These are phyloP conservation scores for Ganoderma leucocontextum DNA, from an alignment of 1,284 basidiomycete species.

Conservation along the genomic window DNA sequence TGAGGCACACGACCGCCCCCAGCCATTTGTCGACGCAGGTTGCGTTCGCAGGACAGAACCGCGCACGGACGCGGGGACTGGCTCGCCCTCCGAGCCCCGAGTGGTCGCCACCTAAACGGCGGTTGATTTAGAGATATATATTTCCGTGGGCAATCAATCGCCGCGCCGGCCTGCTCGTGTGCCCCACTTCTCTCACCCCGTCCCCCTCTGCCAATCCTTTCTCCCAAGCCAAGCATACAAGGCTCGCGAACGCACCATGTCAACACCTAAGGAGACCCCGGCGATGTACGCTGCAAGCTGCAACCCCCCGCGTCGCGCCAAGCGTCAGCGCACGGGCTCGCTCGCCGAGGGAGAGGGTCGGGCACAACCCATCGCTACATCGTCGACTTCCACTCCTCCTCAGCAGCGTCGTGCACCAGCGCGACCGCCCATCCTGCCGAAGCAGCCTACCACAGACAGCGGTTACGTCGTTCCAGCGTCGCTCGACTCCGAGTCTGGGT, in stretches of 20 bases:
- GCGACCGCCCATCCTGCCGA: constrained; percentile 39
- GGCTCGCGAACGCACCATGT: constrained; percentile 27
- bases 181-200: constrained; percentile 24
- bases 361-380: constrained; percentile 20
- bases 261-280: constrained; percentile 28
- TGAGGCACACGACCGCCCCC: constrained; percentile 35
- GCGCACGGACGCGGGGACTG: constrained; percentile 25
- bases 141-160: constrained; percentile 12
- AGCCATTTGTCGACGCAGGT: constrained; percentile 26
- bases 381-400: constrained; percentile 22
- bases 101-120: constrained; percentile 9
- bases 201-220: neutral
- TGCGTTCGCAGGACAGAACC: constrained; percentile 22
- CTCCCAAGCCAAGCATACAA: neutral
- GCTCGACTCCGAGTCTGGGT: constrained; percentile 33
- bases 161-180: constrained; percentile 32
- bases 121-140: constrained; percentile 8
- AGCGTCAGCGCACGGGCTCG: constrained; percentile 48
- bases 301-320: constrained; percentile 67
- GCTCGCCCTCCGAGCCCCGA: constrained; percentile 9
- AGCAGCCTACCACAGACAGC: constrained; percentile 35
- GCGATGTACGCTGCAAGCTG: constrained; percentile 55
- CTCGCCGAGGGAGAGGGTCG: constrained; percentile 15
- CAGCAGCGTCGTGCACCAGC: constrained; percentile 23
- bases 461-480: constrained; percentile 38